A percentile compares a stretch with the other conserved stretches of the same genome.
Evolutionary conservation across 73 alveolate genomes (phyloP).

Genomic region (Effrenium voratum): DNA sequence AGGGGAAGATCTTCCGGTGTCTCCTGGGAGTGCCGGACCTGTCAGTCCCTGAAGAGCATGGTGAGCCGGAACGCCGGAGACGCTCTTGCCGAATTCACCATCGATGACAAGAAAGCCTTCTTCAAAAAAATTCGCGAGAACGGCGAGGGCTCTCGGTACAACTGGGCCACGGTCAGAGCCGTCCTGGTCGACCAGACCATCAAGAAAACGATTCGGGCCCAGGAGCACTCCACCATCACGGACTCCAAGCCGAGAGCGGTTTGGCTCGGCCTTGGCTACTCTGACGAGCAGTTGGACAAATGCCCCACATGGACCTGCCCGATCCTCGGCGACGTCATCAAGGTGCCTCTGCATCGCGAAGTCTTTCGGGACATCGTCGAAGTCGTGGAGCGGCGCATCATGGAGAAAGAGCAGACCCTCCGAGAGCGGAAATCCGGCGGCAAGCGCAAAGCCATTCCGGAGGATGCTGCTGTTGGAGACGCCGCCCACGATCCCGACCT

Average conservation of each 20-base stretch:
- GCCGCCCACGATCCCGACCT: not conserved
- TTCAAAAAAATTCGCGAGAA: not conserved
- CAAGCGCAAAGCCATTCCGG: not conserved
- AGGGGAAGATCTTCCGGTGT: too few species aligned
- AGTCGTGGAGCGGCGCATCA: not conserved
- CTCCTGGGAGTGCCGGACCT: not conserved
- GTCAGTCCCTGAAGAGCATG: not conserved
- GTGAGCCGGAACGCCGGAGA: not conserved
- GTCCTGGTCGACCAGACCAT: not conserved
- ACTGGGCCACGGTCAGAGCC: not conserved
- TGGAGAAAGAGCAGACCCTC: not conserved
- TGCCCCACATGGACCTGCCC: slow-evolving; percentile 10
- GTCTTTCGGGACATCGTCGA: not conserved
- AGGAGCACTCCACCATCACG: not conserved
- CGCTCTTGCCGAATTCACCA: not conserved
- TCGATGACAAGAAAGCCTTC: not conserved
- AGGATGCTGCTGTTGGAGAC: not conserved
- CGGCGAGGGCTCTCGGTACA: not conserved
- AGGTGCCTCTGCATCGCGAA: not conserved
- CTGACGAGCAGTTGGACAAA: not conserved
- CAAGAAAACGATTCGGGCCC: not conserved
- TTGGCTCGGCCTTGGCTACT: not conserved
- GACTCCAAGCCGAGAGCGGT: not conserved
- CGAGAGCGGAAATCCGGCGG: not conserved
- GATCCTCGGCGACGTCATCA: not conserved